Evolutionary conservation across 225 moss, liverwort and hornwort genomes (phyloP), one percentile per base, ranked within the genome.

Genomic region (Climacium dendroides): DNA sequence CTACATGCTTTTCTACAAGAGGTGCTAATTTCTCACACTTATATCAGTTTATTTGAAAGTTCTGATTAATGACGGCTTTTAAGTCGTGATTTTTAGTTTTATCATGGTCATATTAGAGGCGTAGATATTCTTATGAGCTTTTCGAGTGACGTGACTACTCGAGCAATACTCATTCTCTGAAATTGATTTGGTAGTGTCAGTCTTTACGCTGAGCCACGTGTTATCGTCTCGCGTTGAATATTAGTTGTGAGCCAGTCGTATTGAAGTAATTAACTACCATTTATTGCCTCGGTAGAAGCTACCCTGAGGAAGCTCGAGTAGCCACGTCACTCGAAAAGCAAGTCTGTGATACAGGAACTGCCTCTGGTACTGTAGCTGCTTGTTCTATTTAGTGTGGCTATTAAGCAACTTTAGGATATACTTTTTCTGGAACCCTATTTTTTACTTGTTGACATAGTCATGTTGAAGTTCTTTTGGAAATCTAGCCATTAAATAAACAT

Each of bases 1-100:
- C 10, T 98, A 98, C 82, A 98, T 98, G 90, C 96, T 97, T 63
- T 81, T 98, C 47, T 98, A 96, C 83, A 94, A 89, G 62, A 96
- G 98, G 98, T 98, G 81, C 80, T 24, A 78, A 54, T 70, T 77
- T 60, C 55, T 87, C 88, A 70, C 55, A 70, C 72, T 60, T 92
- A n/a, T 5, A 52, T 67, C 71, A 71, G n/a, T 70, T 87, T 34
- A 80, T 28, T n/a, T 74, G 70, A 71, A 32, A 77, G n/a, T 80
- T 79, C 23, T 79, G 26, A 58, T 48, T 52, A 86, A 45, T 69
- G 48, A 60, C 32, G 41, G 9, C 45, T 72, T 54, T 73, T 39
- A 22, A 26, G 76, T 39, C 29, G 60, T 69, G 48, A 66, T 74
- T 79, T 76, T 29, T 83, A 57, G 37, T 41, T 83, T 65, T 57